Evolutionary conservation across 2,329 filamentous ascomycete species (phyloP).

Genomic region (Neopestalotiopsis rosae): DNA sequence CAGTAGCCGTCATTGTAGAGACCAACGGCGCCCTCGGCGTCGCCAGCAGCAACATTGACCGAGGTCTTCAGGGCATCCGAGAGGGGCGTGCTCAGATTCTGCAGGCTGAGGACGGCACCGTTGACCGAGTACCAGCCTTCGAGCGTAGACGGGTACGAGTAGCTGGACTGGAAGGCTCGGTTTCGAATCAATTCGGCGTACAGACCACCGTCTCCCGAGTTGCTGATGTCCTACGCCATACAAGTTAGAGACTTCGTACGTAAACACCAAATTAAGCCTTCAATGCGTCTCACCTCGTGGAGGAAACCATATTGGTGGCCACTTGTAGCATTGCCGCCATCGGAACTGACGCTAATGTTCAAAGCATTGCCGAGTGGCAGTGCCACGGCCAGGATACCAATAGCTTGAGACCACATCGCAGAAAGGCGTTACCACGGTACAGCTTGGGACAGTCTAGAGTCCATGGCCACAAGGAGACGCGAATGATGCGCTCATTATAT

Average conservation of each 20-base stretch:
- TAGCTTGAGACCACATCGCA: slow-evolving; percentile 29
- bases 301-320: slow-evolving; percentile 52
- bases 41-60: slow-evolving; percentile 47
- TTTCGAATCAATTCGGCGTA: slow-evolving; percentile 76
- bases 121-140: slow-evolving; percentile 51
- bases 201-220: slow-evolving; percentile 74
- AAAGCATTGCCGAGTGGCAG: slow-evolving; percentile 35
- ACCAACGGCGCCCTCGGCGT: slow-evolving; percentile 43
- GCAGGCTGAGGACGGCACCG: slow-evolving; percentile 50
- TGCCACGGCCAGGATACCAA: slow-evolving; percentile 25
- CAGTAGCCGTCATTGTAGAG: slow-evolving; percentile 61
- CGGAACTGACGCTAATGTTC: slow-evolving; percentile 42
- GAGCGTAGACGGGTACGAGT: slow-evolving; percentile 47
- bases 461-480: neutral
- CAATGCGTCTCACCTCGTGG: slow-evolving; percentile 42
- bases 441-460: neutral
- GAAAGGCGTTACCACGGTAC: neutral
- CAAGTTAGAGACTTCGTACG: slow-evolving; percentile 22
- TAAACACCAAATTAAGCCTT: too few species aligned
- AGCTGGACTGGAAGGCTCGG: slow-evolving; percentile 68
- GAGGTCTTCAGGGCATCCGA: slow-evolving; percentile 58
- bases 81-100: slow-evolving; percentile 51
- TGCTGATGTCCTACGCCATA: slow-evolving; percentile 62
- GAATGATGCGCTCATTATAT: neutral
- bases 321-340: slow-evolving; percentile 48